phyloP scores from a whole-genome alignment of 176 grass and related monocot species.

The Chloris gayana region DNA sequence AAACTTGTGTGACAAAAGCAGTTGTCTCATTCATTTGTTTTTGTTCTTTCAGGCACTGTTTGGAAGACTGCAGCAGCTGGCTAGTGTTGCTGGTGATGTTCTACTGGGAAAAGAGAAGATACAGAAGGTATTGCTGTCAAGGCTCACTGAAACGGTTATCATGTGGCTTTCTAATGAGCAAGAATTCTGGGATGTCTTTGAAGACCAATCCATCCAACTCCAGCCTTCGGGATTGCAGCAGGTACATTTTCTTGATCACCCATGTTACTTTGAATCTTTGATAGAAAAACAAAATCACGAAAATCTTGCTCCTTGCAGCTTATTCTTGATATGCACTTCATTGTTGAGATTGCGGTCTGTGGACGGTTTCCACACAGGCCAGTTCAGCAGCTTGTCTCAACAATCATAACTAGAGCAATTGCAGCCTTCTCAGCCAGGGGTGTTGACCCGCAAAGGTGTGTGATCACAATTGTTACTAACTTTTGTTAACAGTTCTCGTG shows the following conservation, averaged over 20 bases:
- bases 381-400: conserved; percentile 84
- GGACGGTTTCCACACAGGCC: conserved; percentile 89
- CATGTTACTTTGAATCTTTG: conserved; percentile 2
- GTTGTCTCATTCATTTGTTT: conserved; percentile 37
- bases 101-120: conserved; percentile 86
- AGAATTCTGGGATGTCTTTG: conserved; percentile 93
- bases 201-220: conserved; percentile 62
- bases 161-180: conserved; percentile 96
- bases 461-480: not conserved
- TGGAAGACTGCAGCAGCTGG: conserved; percentile 88
- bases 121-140: conserved; percentile 86
- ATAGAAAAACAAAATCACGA: conserved; percentile 10
- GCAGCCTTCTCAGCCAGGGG: conserved; percentile 78
- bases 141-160: conserved; percentile 89
- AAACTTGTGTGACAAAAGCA: not conserved
- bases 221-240: conserved; percentile 80
- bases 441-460: conserved; percentile 88
- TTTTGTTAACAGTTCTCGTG: not conserved
- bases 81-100: conserved; percentile 84
- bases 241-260: conserved; percentile 39
- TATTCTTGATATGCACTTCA: conserved; percentile 98
- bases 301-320: conserved; percentile 50
- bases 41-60: conserved; percentile 70
- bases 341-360: conserved; percentile 90
- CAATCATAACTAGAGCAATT: conserved; percentile 78